phyloP scores from a whole-genome alignment of 345 rosid genomes.

The Angophora floribunda region DNA sequence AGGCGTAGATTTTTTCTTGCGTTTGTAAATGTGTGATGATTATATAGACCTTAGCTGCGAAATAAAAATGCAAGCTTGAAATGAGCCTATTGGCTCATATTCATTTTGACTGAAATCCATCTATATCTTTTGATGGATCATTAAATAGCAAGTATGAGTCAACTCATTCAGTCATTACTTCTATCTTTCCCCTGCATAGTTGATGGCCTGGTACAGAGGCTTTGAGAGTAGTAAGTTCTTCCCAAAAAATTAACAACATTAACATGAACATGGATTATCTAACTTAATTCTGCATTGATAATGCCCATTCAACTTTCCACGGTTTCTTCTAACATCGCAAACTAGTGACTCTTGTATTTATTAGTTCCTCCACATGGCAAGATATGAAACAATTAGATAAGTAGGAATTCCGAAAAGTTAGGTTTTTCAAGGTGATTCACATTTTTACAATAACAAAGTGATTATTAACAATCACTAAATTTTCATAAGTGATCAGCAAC shows the following conservation, averaged over 20 bases:
- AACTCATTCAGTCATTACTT: neutral
- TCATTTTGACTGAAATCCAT: neutral
- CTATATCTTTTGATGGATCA: neutral
- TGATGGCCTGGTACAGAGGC: neutral
- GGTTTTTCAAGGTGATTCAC: too few species aligned
- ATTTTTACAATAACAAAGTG: too few species aligned
- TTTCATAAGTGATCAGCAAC: neutral
- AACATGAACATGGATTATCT: neutral
- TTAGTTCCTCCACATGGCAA: neutral
- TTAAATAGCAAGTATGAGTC: too few species aligned
- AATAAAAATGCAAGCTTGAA: neutral
- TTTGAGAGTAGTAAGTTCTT: neutral
- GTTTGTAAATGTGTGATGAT: neutral
- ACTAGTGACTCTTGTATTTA: neutral
- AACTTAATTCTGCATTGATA: neutral
- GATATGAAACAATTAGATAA: neutral
- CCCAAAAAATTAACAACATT: neutral
- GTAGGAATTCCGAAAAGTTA: too few species aligned
- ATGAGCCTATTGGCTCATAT: neutral
- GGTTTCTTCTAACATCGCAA: neutral
- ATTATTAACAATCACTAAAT: too few species aligned
- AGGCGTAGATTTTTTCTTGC: neutral
- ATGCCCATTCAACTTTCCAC: neutral
- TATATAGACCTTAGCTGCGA: neutral
- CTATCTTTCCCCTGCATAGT: neutral